Conservation (phyloP, 495 filamentous ascomycete genomes). For the Cercophora samala region DNA sequence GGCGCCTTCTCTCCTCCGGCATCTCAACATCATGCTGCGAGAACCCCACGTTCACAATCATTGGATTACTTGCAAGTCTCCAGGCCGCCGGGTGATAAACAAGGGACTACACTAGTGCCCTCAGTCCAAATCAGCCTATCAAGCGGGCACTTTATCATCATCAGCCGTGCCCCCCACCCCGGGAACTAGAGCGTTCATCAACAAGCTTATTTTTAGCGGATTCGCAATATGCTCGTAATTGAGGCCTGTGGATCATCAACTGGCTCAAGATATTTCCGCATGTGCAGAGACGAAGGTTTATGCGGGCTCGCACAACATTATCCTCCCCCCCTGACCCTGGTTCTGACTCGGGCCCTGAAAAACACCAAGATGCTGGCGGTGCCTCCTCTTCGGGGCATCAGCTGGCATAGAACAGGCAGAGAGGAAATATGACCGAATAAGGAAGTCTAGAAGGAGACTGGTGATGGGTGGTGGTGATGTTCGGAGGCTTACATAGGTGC, state of each 20-base stretch:
- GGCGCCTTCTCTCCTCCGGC: conserved; percentile 7
- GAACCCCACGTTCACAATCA: not conserved
- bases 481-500: not conserved
- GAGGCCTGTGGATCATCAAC: conserved; percentile 11
- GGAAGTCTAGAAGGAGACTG: not conserved
- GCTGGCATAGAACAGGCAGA: not conserved
- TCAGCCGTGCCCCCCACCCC: conserved; percentile 22
- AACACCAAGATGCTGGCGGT: not conserved
- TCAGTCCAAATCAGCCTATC: not conserved
- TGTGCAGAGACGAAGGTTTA: conserved; percentile 22
- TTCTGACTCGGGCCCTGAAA: not conserved
- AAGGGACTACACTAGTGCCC: not conserved
- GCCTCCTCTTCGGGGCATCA: not conserved
- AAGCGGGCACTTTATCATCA: conserved; percentile 1
- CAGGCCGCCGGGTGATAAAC: not conserved
- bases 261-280: conserved; percentile 19
- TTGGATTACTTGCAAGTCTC: not conserved
- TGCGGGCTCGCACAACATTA: conserved; percentile 5
- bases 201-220: conserved; percentile 24
- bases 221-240: conserved; percentile 20
- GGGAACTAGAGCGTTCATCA: conserved; percentile 10
- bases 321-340: not conserved
- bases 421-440: not conserved
- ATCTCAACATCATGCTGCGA: not conserved
- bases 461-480: not conserved